These are phyloP conservation scores for Amanita molliuscula DNA, from an alignment of 768 basidiomycete genomes.

Conservation along the genomic window DNA sequence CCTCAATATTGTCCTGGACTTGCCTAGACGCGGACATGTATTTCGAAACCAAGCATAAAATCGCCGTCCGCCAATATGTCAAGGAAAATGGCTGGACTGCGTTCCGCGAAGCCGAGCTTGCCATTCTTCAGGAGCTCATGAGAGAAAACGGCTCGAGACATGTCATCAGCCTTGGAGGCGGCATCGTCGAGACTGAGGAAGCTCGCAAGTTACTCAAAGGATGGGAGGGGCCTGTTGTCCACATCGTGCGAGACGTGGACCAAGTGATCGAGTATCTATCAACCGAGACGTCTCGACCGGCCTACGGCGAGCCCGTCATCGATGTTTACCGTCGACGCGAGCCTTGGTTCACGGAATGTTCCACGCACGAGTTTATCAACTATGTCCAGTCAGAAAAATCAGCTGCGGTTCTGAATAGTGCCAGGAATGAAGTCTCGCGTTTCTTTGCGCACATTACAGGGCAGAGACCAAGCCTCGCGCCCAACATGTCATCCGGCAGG, in stretches of 20 bases:
- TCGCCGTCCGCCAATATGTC: constrained; percentile 68
- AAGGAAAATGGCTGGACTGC: constrained; percentile 77
- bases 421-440: constrained; percentile 54
- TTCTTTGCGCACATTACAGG: constrained; percentile 91
- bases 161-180: constrained; percentile 88
- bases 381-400: constrained; percentile 31
- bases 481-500: constrained; percentile 37
- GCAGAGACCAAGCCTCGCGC: constrained; percentile 49
- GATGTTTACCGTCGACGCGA: constrained; percentile 77
- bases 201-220: constrained; percentile 64
- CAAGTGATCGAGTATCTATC: constrained; percentile 78
- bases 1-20: constrained; percentile 58
- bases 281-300: constrained; percentile 69
- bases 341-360: constrained; percentile 81
- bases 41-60: constrained; percentile 56
- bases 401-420: constrained; percentile 18
- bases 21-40: constrained; percentile 76
- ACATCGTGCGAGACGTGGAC: constrained; percentile 70
- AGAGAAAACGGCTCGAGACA: constrained; percentile 44
- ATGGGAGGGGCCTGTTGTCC: constrained; percentile 75
- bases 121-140: constrained; percentile 60
- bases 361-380: constrained; percentile 79
- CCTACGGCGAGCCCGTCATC: constrained; percentile 79
- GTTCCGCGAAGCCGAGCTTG: constrained; percentile 76
- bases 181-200: constrained; percentile 78